A percentile compares a stretch with the other conserved stretches of the same genome.
Evolutionary conservation across 2,329 filamentous ascomycete genomes (phyloP).

Genomic region (Ophiosphaerella korrae): DNA sequence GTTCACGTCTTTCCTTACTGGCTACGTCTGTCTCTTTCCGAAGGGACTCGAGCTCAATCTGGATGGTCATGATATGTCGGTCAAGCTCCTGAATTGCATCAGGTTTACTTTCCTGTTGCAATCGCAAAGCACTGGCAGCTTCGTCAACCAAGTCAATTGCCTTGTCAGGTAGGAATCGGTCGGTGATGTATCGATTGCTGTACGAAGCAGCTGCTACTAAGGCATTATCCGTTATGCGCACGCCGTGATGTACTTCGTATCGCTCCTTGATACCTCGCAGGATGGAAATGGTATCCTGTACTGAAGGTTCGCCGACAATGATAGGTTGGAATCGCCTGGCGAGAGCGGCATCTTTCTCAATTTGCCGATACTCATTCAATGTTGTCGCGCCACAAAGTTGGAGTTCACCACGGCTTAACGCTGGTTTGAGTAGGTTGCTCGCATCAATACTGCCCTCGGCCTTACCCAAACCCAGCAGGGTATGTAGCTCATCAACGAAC

Average conservation of each 20-base stretch:
- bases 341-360: constrained; percentile 94
- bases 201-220: constrained; percentile 90
- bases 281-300: constrained; percentile 93
- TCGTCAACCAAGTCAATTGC: constrained; percentile 97
- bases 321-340: constrained; percentile 95
- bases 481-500: constrained; percentile 95
- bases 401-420: constrained; percentile 87
- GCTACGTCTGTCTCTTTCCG: constrained; percentile 92
- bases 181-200: constrained; percentile 95
- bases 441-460: constrained; percentile 96
- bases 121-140: constrained; percentile 83
- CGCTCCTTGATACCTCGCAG: constrained; percentile 95
- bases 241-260: constrained; percentile 96
- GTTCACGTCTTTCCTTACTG: constrained; percentile 84
- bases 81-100: constrained; percentile 92
- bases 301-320: constrained; percentile 85
- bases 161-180: constrained; percentile 94
- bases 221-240: constrained; percentile 89
- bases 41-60: constrained; percentile 93
- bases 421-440: constrained; percentile 91
- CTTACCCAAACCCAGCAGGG: constrained; percentile 87
- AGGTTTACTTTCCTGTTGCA: constrained; percentile 96
- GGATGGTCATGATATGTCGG: constrained; percentile 94
- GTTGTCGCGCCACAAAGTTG: constrained; percentile 97
- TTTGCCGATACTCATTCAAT: constrained; percentile 85